Conservation (phyloP, 108 stramenopile species). For the Fragilaria crotonensis region DNA sequence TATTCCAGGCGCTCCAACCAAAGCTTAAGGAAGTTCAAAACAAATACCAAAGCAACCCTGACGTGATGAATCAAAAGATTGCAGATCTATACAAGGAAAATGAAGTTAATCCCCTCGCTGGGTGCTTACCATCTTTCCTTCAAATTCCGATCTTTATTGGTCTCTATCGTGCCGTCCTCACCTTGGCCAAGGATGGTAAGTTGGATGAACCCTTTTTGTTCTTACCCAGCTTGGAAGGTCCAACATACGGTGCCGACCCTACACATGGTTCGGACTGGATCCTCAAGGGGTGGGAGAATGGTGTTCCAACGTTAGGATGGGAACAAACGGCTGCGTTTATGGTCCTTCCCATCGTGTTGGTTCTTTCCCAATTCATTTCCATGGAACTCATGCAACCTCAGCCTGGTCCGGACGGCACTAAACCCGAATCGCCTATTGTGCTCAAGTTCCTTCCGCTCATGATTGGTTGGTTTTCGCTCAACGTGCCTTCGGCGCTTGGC, state of each 20-base stretch:
- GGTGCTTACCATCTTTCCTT: slow-evolving; percentile 85
- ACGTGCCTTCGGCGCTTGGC: slow-evolving; percentile 90
- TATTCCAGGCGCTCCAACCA: slow-evolving; percentile 70
- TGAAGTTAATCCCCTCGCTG: slow-evolving; percentile 92
- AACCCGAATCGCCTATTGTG: slow-evolving; percentile 60
- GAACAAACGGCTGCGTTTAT: slow-evolving; percentile 84
- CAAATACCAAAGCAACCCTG: slow-evolving; percentile 91
- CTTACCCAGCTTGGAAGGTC: slow-evolving; percentile 94
- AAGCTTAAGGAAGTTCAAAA: slow-evolving; percentile 86
- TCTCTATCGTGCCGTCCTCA: slow-evolving; percentile 89
- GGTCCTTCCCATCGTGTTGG: slow-evolving; percentile 72
- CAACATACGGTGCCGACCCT: slow-evolving; percentile 91
- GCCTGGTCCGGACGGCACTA: slow-evolving; percentile 40
- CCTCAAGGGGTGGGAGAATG: slow-evolving; percentile 70
- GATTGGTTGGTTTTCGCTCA: slow-evolving; percentile 94
- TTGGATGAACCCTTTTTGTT: slow-evolving; percentile 93
- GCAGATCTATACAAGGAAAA: slow-evolving; percentile 89
- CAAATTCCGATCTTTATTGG: slow-evolving; percentile 98
- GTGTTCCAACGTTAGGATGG: slow-evolving; percentile 90
- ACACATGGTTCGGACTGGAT: slow-evolving; percentile 87
- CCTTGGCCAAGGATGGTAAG: slow-evolving; percentile 80
- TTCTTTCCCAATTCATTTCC: slow-evolving; percentile 82
- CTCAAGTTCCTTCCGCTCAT: slow-evolving; percentile 91
- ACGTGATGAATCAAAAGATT: slow-evolving; percentile 93
- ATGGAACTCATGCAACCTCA: slow-evolving; percentile 84